Evolutionary conservation across 371 early-diverging fungal genomes (phyloP), one percentile per base, ranked within the genome.

Genomic region (Lichtheimia hyalospora): DNA sequence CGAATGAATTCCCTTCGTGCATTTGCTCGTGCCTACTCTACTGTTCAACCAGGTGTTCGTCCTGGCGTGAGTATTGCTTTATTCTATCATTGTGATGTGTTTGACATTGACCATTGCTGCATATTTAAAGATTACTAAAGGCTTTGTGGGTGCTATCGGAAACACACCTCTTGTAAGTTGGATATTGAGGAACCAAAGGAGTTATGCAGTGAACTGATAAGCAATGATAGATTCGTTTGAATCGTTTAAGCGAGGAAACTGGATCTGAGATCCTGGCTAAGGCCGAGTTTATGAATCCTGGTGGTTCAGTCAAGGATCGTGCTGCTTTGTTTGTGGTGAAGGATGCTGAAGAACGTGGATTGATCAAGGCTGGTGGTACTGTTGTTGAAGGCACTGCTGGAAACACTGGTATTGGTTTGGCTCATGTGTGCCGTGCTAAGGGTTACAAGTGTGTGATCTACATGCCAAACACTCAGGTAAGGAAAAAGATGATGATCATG

Each of bases 251-350:
- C 69, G 71, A 89, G 46, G 91, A 91, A 66, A 93, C 94, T 3
- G 94, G 94, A 41, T 90, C 92, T 64, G 86, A 92, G 52, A 93
- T 97, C 56, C 76, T 91, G 25, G 97, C 89, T 58, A 97, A 97
- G 75, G 96, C 96, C 50, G 97, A 97, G 81, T 97, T 92, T 73
- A 95, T 97, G 96, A 97, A 97, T 72, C 96, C 97, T n/a, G 97
- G 97, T 53, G 97, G 97, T 18, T 91, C 92, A 6, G 97, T 97
- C 70, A 97, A 97, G 77, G 97, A 97, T 73, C 87, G 97, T 49
- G 96, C 96, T 18, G 97, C 98, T 1, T 80, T 95, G 42, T 94
- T 77, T 69, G 92, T 97, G 15, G 91, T 97, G 20, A 88, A 94
- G 78, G 91, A 95, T 62, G 96, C 97, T 40, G 97, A 97, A 69